Base-by-base conservation (phyloP, 2,329 filamentous ascomycete species). In the Monosporascus cannonballus region DNA sequence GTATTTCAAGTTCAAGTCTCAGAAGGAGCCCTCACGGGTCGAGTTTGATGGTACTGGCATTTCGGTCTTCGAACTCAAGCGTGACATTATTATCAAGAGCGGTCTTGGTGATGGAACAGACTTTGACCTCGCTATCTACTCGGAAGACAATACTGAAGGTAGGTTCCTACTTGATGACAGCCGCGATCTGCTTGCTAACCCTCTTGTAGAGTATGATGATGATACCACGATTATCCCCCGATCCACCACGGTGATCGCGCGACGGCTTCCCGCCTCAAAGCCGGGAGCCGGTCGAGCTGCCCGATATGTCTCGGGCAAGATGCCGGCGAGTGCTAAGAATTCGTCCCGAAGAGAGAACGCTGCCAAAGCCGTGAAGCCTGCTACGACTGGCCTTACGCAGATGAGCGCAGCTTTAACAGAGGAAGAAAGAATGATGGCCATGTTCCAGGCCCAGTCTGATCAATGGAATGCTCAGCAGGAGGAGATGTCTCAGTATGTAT, bases 1-100 rank as follows among this genome's bases (percentile, higher is more conserved):
- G 68, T 97, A 96, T 76, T 99, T 96, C 89, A 96, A 96, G 76
- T 99, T 99, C 86, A 97, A 96, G 76, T 97, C 93, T 63, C 91
- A 95, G 70, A 96, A 91, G 76, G 94, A 97, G 69, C 90, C 91
- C 55, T 90, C 90, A 53, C 85, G 92, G 67, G 91, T 99, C 65
- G 89, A 92, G 67, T 97, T 99, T 72, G 93, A 99, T 73, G 94
- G 94, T 68, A 96, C 93, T 64, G 90, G 90, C 72, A 96, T 97
- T 68, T 96, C 93, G 56, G 94, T 97, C 59, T 99, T 97, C 74
- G 95, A 99, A 70, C 80, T 99, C 68, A 99, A 99, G 77, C 89
- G 93, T 76, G 94, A 97, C 75, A 99, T 99, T 67, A 99, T 99
- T 76, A 85, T 83, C 71, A 89, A 93, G 71, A 95, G 90, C 72